Base-by-base conservation (phyloP, 1,284 basidiomycete species). In the Filobasidium uniguttulatum region DNA sequence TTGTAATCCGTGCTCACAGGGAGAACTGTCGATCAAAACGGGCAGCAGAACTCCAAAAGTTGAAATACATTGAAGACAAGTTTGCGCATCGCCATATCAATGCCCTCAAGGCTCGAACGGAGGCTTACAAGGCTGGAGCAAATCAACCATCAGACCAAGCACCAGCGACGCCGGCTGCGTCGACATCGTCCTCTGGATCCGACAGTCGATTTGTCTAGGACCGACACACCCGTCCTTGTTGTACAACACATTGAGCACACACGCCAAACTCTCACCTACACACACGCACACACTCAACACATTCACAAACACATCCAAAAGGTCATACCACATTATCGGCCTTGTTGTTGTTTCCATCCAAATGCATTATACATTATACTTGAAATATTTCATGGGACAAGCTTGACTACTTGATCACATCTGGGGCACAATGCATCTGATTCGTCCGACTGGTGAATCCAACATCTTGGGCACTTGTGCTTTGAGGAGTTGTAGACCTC, bases 391-490 rank as follows among this genome's bases (percentile, higher is more conserved):
- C 25, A 25, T 8, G 41, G 17, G 4, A 38, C 15, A 48, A 6
- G 30, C 35, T 37, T 14, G 23, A 51, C 49, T 8, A 54, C 53
- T 17, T 31, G 23, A 17, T 40, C 33, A 60, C 84, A 87, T 55
- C 84, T 72, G 7, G 55, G 50, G 66, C 84, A 87, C n/a, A 85
- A 63, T 6, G 60, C 58, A 12, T 78, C 72, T 14, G 70, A 64
- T 28, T 67, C 60, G 5, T 63, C 57, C 4, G 77, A 71, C 0
- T 77, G 78, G 61, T 75, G 80, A 5, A 77, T 79, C 84, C 85
- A 87, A 64, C 85, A 89, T 15, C 85, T 73, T 3, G 82, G 81
- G 62, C 85, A 87, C 62, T 86, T 85, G 12, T 69, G 59, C 30
- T 65, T 56, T 5, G 60, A 63, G 1, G 82, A 84, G 52, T 4